Conservation (phyloP, 169 alveolate species). For the Cryptosporidium ryanae region DNA sequence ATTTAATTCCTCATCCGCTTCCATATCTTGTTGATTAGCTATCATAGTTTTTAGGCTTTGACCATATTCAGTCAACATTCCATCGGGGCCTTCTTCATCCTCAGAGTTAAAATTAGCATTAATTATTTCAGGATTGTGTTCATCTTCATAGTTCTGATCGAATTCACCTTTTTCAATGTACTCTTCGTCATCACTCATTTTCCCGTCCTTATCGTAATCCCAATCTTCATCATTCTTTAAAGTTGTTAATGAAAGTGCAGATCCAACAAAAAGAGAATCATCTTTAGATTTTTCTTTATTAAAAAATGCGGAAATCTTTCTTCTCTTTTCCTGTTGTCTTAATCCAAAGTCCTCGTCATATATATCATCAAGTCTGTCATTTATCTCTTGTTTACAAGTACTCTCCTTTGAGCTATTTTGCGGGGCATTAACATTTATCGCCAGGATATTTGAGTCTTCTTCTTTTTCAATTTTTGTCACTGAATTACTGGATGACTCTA, state of each 20-base stretch:
- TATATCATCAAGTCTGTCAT: slow-evolving; percentile 59
- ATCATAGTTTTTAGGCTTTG: slow-evolving; percentile 62
- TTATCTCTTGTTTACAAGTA: slow-evolving; percentile 4
- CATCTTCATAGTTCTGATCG: slow-evolving; percentile 30
- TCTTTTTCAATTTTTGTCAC: slow-evolving; percentile 48
- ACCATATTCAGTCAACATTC: slow-evolving; percentile 65
- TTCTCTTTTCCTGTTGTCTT: slow-evolving; percentile 64
- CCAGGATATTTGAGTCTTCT: slow-evolving; percentile 12
- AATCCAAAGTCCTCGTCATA: slow-evolving; percentile 61
- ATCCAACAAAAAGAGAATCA: slow-evolving; percentile 35
- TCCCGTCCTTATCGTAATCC: slow-evolving; percentile 73
- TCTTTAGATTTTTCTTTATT: slow-evolving; percentile 26
- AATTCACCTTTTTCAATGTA: slow-evolving; percentile 67
- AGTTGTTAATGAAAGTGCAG: slow-evolving; percentile 71
- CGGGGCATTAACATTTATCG: background rate
- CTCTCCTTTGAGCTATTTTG: background rate
- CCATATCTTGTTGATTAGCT: slow-evolving; percentile 75
- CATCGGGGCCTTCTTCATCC: slow-evolving; percentile 74
- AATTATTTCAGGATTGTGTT: slow-evolving; percentile 32
- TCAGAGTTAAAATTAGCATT: slow-evolving; percentile 53
- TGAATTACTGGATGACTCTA: slow-evolving; percentile 47
- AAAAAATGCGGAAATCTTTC: slow-evolving; percentile 49
- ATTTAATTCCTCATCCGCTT: slow-evolving; percentile 72
- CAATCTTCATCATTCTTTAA: slow-evolving; percentile 32
- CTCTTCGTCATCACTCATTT: slow-evolving; percentile 72